Percentiles rank a stretch among this genome's conserved stretches.
Conservation (phyloP, 2,329 filamentous ascomycete species). For the Diaporthe capsici region DNA sequence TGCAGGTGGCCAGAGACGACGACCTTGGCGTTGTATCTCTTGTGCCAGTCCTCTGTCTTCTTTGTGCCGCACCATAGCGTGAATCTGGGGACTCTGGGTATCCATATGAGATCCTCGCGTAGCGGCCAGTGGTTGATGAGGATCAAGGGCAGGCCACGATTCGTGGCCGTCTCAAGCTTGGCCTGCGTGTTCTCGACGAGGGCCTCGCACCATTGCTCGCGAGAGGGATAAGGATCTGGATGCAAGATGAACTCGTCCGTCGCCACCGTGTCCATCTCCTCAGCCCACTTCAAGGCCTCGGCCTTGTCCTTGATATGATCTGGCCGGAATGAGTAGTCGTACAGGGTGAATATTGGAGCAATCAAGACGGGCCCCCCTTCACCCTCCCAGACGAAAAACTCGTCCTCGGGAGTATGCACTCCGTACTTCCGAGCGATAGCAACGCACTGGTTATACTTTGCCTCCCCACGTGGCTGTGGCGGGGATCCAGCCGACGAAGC, state of each 20-base stretch:
- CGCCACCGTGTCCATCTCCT: slow-evolving; percentile 52
- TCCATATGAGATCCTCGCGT: slow-evolving; percentile 53
- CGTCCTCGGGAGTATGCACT: slow-evolving; percentile 69
- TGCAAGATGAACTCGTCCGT: slow-evolving; percentile 56
- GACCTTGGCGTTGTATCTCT: slow-evolving; percentile 52
- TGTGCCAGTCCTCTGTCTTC: slow-evolving; percentile 54
- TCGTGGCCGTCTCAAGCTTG: slow-evolving; percentile 48
- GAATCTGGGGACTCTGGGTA: slow-evolving; percentile 54
- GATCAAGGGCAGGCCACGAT: slow-evolving; percentile 47
- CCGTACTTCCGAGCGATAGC: slow-evolving; percentile 65
- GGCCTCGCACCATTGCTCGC: slow-evolving; percentile 53
- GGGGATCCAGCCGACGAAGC: slow-evolving; percentile 49
- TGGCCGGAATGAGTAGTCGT: slow-evolving; percentile 72
- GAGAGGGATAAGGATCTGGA: slow-evolving; percentile 51
- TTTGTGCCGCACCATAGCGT: slow-evolving; percentile 56
- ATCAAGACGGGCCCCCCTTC: slow-evolving; percentile 63
- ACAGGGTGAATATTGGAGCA: slow-evolving; percentile 70
- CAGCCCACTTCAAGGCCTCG: slow-evolving; percentile 57
- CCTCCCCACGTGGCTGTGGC: slow-evolving; percentile 59
- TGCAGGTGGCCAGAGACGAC: slow-evolving; percentile 55
- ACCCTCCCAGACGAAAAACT: slow-evolving; percentile 67
- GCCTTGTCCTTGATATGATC: slow-evolving; percentile 59
- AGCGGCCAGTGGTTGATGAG: slow-evolving; percentile 57
- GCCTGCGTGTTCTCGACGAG: slow-evolving; percentile 48
- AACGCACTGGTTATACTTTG: slow-evolving; percentile 69